Base-by-base conservation (phyloP, 73 alveolate genomes). In the Tetrahymena malaccensis region DNA sequence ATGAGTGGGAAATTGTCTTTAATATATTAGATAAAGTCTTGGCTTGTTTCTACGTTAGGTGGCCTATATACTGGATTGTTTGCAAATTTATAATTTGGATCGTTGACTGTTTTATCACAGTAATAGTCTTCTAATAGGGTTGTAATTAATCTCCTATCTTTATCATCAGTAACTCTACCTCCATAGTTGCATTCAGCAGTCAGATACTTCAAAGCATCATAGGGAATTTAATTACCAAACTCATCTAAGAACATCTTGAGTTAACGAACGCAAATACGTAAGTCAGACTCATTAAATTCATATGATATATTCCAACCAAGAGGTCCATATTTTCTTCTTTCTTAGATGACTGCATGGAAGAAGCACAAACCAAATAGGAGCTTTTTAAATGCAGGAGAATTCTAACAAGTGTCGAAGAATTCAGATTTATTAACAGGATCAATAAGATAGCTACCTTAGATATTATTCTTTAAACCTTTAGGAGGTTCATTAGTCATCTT, bases 401-500 rank as follows among this genome's bases (percentile, higher is more conserved):
- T 99, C 27, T 97, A 96, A 97, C 99, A 99, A 44, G 98, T 99
- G 85, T 99, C 99, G 96, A 99, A 99, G 99, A 98, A 98, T 84
- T 98, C 99, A 84, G 96, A 97, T 94, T 98, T 99, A 37, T 99
- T 97, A 85, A 99, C 99, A 57, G 99, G 99, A 94, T 99, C 99
- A 44, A 97, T 99, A 94, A 94, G 95, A 97, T 98, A 99, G 44
- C 99, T 97, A 94, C 99, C 99, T 43, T 97, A 94, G 85, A 99
- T 97, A 97, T 99, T 99, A 93, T 99, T 98, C 50, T 99, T 97
- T 35, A 99, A 95, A 16, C 99, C 99, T 96, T 99, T 99, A 27
- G 99, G 99, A 5, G 99, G 99, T 95, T 99, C 99, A 94, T 99
- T 99, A 31, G 99, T 99, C 99, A 99, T 99, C 98, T 99, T 99